phyloP scores from a whole-genome alignment of 2,329 filamentous ascomycete genomes.

The Pestalotiopsis sp. region DNA sequence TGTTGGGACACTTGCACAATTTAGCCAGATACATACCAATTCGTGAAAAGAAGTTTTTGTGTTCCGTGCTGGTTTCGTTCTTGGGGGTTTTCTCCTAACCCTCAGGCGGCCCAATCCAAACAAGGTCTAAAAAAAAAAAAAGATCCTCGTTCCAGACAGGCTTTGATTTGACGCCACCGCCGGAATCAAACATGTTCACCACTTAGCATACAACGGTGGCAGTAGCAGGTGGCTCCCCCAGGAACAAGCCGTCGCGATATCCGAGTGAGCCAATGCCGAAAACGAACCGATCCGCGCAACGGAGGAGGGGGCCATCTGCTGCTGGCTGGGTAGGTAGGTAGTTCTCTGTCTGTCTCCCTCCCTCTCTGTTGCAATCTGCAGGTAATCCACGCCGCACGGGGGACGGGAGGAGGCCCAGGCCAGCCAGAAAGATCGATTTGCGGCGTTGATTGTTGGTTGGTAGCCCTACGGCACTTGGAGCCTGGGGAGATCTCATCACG shows the following conservation, averaged over 20 bases:
- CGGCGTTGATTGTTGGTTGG: neutral
- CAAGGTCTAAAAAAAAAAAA: neutral
- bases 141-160: neutral
- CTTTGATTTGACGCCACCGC: neutral
- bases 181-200: neutral
- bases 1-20: neutral
- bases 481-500: neutral
- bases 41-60: neutral
- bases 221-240: neutral
- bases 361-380: neutral
- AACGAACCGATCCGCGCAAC: neutral
- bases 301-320: neutral
- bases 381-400: neutral
- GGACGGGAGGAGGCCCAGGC: neutral
- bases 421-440: neutral
- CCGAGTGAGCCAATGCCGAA: neutral
- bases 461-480: slow-evolving; percentile 3
- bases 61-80: neutral
- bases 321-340: neutral
- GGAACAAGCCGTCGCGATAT: neutral
- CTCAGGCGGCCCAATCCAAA: neutral
- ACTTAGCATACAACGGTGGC: neutral
- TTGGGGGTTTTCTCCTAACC: neutral
- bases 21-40: neutral
- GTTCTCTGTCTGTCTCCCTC: neutral